Conservation (phyloP, 257 asterid species). For the Salvia rosmarinus region DNA sequence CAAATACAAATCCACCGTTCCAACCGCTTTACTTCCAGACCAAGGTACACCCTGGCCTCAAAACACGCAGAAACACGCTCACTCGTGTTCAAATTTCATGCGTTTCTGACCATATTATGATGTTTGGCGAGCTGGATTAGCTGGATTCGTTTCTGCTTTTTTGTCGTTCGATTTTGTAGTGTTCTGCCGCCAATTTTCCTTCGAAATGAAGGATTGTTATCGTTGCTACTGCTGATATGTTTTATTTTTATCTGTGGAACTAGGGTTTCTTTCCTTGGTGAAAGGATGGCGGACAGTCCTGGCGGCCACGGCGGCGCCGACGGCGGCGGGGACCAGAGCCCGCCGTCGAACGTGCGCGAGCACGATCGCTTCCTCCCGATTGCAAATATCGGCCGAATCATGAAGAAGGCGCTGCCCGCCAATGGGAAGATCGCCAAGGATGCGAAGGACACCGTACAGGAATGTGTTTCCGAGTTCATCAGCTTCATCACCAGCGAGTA, state of each 20-base stretch:
- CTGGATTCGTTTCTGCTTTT: neutral
- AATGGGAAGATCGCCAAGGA: constrained; percentile 78
- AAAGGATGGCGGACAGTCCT: constrained; percentile 56
- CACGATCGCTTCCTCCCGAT: constrained; percentile 76
- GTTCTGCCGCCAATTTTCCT: neutral
- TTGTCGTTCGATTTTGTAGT: neutral
- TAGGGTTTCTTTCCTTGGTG: constrained; percentile 43
- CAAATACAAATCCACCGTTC: constrained; percentile 43
- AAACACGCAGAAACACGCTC: constrained; percentile 15
- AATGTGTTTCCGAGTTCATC: constrained; percentile 78
- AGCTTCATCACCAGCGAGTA: constrained; percentile 85
- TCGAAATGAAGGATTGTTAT: neutral
- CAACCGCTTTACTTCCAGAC: neutral
- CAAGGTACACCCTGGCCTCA: constrained; percentile 30
- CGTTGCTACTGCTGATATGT: neutral
- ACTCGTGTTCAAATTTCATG: constrained; percentile 4
- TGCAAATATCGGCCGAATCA: constrained; percentile 73
- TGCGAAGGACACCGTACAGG: constrained; percentile 79
- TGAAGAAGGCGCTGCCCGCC: constrained; percentile 76
- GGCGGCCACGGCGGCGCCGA: constrained; percentile 43
- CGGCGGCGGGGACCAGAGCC: constrained; percentile 65
- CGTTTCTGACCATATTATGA: neutral
- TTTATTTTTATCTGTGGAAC: neutral
- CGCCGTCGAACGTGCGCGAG: constrained; percentile 60
- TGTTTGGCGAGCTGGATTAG: constrained; percentile 12